Evolutionary conservation across 163 green algal genomes (phyloP).

Genomic region (Chlorella variabilis): DNA sequence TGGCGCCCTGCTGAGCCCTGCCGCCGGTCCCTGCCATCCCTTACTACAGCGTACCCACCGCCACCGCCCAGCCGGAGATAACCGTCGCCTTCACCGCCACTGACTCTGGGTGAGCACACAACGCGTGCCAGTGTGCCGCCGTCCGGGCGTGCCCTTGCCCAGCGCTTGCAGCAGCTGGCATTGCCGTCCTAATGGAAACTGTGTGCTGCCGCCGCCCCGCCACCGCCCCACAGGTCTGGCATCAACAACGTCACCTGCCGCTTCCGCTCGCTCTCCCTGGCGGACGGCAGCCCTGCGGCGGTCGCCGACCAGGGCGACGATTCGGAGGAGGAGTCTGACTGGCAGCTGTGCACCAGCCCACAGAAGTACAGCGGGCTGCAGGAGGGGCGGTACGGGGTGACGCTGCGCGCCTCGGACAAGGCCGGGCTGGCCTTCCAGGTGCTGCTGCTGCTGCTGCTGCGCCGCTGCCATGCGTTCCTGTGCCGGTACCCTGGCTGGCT

Average conservation of each 20-base stretch:
- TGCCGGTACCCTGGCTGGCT: too few relatives aligned
- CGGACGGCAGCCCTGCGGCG: neutral
- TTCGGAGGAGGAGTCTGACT: conserved; percentile 23
- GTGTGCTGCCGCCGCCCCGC: too few relatives aligned
- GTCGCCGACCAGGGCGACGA: neutral
- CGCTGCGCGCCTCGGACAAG: conserved; percentile 44
- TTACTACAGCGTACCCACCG: neutral
- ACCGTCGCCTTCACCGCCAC: conserved; percentile 31
- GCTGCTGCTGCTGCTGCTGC: neutral
- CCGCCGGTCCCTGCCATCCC: too few relatives aligned
- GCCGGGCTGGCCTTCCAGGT: conserved; percentile 6
- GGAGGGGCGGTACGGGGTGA: conserved; percentile 50
- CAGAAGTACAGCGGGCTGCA: conserved; percentile 44
- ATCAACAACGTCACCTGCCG: conserved; percentile 47
- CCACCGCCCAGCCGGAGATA: neutral
- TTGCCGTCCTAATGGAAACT: too few relatives aligned
- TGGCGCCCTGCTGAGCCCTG: too few relatives aligned
- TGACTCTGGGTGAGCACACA: conserved; percentile 19
- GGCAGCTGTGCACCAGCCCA: conserved; percentile 59
- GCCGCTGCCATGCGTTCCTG: too few relatives aligned
- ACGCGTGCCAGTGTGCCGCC: too few relatives aligned
- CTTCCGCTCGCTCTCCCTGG: conserved; percentile 10
- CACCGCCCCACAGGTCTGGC: conserved; percentile 45
- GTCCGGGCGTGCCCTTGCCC: too few relatives aligned
- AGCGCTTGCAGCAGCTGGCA: too few relatives aligned